Percentiles rank a stretch among this genome's conserved stretches.
phyloP scores from a whole-genome alignment of 805 yeast species.

The Teunomyces stri region DNA sequence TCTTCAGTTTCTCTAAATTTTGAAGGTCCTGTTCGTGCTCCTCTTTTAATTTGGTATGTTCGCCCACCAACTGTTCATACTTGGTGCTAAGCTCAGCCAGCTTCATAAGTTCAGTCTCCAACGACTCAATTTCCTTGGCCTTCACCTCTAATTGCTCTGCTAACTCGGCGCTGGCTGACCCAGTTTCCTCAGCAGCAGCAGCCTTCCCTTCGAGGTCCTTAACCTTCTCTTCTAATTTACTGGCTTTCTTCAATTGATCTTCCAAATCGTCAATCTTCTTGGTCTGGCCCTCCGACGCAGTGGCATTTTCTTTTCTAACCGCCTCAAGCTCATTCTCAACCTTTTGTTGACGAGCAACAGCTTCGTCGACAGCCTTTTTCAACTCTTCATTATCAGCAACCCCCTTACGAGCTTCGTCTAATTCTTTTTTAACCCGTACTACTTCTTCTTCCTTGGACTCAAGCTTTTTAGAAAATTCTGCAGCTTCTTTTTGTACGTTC shows the following conservation, averaged over 20 bases:
- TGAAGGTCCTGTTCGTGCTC: background rate
- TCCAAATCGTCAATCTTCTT: background rate
- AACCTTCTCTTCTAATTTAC: background rate
- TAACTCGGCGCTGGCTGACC: background rate
- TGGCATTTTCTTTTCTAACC: background rate
- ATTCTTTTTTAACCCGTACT: background rate
- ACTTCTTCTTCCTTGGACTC: no score
- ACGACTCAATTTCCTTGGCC: background rate
- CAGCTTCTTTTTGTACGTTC: background rate
- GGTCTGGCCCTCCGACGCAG: background rate
- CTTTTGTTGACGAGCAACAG: no score
- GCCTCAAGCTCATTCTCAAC: no score
- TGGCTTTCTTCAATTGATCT: slow-evolving; percentile 3
- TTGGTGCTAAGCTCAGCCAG: background rate
- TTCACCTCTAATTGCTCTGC: background rate
- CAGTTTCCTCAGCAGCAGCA: background rate
- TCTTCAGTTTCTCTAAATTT: background rate
- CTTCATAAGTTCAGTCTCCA: background rate
- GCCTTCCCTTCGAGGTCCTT: slow-evolving; percentile 5
- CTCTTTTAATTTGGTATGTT: background rate
- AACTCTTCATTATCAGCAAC: background rate
- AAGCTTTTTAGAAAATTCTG: no score
- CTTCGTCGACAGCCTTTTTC: background rate
- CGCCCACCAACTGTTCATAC: background rate
- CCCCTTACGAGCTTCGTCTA: background rate